Conservation (phyloP, 305 asterid genomes). For the Fraxinus floribunda region DNA sequence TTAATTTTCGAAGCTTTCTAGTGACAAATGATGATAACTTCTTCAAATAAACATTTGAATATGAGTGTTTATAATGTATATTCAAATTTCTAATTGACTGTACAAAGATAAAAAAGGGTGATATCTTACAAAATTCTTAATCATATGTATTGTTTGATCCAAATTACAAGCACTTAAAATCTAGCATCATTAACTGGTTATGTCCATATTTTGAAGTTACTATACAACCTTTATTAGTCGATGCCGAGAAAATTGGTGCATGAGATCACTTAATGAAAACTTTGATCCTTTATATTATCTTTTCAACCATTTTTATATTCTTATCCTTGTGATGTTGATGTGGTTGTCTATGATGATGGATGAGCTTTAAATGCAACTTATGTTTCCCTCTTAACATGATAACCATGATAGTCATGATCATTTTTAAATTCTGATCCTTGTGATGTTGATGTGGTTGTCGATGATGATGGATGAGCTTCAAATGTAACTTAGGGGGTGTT, state of each 20-base stretch:
- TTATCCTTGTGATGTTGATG: not conserved
- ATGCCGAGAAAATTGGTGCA: not conserved
- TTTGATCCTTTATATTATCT: slow-evolving; percentile 1
- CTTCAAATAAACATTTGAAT: not conserved
- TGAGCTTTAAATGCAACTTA: not conserved
- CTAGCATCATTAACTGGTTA: not conserved
- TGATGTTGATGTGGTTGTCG: not conserved
- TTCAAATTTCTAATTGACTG: not conserved
- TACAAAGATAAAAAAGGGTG: not conserved
- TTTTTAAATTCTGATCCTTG: not conserved
- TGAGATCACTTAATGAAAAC: not conserved
- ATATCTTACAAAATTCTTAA: not conserved
- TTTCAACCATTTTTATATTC: not conserved
- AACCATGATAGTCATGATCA: slow-evolving; percentile 9
- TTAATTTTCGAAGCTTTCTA: not conserved
- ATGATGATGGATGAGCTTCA: not conserved
- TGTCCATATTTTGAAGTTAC: not conserved
- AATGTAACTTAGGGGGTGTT: not conserved
- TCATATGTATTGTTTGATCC: not conserved
- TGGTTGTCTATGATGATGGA: not conserved
- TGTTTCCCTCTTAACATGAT: not conserved
- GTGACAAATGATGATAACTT: not conserved
- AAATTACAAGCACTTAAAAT: not conserved
- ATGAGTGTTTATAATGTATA: not conserved
- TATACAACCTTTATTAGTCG: not conserved